A percentile compares a stretch with the other conserved stretches of the same genome.
phyloP scores from a whole-genome alignment of 768 basidiomycete species.

The Xerocomus spinulosus region DNA sequence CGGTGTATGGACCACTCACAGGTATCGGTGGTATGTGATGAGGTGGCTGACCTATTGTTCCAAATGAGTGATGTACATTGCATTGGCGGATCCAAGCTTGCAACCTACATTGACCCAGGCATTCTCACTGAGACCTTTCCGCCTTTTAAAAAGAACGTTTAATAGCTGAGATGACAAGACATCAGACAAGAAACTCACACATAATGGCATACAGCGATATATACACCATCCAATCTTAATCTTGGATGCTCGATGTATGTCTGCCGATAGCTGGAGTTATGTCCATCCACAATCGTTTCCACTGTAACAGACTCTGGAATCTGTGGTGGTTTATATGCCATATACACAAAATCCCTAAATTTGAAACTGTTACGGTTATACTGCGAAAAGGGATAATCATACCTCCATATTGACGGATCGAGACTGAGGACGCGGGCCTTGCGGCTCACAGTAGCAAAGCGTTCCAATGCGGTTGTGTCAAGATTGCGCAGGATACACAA shows the following conservation, averaged over 20 bases:
- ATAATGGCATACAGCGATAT: slow-evolving; percentile 90
- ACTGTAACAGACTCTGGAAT: slow-evolving; percentile 51
- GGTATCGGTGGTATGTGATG: slow-evolving; percentile 89
- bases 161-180: background rate
- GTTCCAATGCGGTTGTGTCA: slow-evolving; percentile 65
- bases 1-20: slow-evolving; percentile 43
- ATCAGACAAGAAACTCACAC: slow-evolving; percentile 45
- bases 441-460: slow-evolving; percentile 69
- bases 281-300: slow-evolving; percentile 45
- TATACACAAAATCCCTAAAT: slow-evolving; percentile 55
- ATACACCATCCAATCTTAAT: slow-evolving; percentile 81
- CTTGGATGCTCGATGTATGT: slow-evolving; percentile 82
- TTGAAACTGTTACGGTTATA: slow-evolving; percentile 5
- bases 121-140: slow-evolving; percentile 75
- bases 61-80: slow-evolving; percentile 4
- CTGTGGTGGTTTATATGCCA: slow-evolving; percentile 74
- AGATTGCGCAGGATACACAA: slow-evolving; percentile 61
- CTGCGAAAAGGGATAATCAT: slow-evolving; percentile 12
- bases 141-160: slow-evolving; percentile 10
- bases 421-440: slow-evolving; percentile 71
- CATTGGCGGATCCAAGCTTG: background rate
- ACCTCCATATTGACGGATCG: slow-evolving; percentile 77
- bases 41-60: slow-evolving; percentile 65
- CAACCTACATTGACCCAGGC: slow-evolving; percentile 78
- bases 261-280: slow-evolving; percentile 64